Base-by-base conservation (phyloP, 2,329 filamentous ascomycete genomes). In the Trichophyton schoenleinii region DNA sequence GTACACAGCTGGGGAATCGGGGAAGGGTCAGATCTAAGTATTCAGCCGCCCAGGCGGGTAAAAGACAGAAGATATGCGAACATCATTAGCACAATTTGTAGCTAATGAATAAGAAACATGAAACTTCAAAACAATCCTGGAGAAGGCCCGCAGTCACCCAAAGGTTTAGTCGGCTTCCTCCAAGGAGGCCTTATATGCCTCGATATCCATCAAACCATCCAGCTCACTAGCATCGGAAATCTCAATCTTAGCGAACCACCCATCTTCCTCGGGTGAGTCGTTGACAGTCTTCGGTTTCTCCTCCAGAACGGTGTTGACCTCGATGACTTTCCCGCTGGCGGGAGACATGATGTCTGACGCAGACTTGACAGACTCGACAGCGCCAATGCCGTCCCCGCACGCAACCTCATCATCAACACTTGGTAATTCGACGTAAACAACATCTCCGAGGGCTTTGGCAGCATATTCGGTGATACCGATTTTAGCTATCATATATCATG, bases 291-390 rank as follows among this genome's bases (percentile, higher is more conserved):
- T 83, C 22, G 94, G 92, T 79, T 88, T 91, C 74, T 94, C 87
- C 75, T 95, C 88, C 64, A 99, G 82, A 63, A 79, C 71, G 9
- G 72, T 71, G 79, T 99, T 99, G 69, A 86, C 80, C 70, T 87
- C 83, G 42, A 83, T 81, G 64, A 99, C 84, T 67, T 79, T 87
- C 71, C 92, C 92, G 59, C 81, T 78, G 67, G 96, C 83, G 18
- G 94, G 94, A 13, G 90, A 86, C 78, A 96, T 87, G 80, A 99
- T 96, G 74, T 99, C 94, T 65, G 89, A 92, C n/a, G 94, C 94
- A 65, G 88, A 94, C 82, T 99, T 99, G 75, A 99, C 94, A 2
- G 91, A 96, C 80, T 99, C 94, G 68, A 99, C 92, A 63, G 92
- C 91, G 67, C 94, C 94, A 68, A 97, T 88, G 66, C 87, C 81